Base-by-base conservation (phyloP, 2,329 filamentous ascomycete genomes). In the Drechslerella dactyloides region DNA sequence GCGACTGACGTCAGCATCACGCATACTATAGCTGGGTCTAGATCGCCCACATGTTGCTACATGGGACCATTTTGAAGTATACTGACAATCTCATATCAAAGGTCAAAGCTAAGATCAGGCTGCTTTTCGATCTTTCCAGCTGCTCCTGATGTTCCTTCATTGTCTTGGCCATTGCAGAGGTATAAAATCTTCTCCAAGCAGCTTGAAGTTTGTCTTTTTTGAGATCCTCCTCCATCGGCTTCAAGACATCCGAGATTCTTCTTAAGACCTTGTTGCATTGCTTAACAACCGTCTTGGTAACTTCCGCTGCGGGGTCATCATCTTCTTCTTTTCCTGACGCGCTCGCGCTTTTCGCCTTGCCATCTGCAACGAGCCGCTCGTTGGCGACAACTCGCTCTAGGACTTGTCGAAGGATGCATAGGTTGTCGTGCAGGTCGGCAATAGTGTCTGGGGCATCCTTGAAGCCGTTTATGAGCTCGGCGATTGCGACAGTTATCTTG, bases 41-140 rank as follows among this genome's bases (percentile, higher is more conserved):
- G n/a, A n/a, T n/a, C n/a, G n/a, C n/a, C n/a, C n/a, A 33, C 27
- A 33, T 33, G 8, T 33, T 33, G 27, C 27, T 33, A 8, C 27
- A 33, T 8, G 4, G 27, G 11, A 42, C 23, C 6, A 6, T 2
- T n/a, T 44, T 3, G 7, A 23, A 24, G 19, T 33, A n/a, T 21
- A 57, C 60, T 56, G 17, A 64, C 60, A 42, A 52, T 56, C 52
- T 50, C 13, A 57, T 40, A 40, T 64, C 60, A 51, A 64, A n/a
- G 1, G 46, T 35, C 53, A 64, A 33, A 10, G 52, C 40, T 8
- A 57, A 24, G 11, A 64, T 19, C 27, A 64, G n/a, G 11, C 33
- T 42, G 15, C 11, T 15, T 37, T 57, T 57, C 2, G 52, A 48
- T 53, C 46, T 56, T 7, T 17, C 17, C 33, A 64, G n/a, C 44